Conservation (phyloP, 148 eudicot genomes). For the Nepenthes gracilis region DNA sequence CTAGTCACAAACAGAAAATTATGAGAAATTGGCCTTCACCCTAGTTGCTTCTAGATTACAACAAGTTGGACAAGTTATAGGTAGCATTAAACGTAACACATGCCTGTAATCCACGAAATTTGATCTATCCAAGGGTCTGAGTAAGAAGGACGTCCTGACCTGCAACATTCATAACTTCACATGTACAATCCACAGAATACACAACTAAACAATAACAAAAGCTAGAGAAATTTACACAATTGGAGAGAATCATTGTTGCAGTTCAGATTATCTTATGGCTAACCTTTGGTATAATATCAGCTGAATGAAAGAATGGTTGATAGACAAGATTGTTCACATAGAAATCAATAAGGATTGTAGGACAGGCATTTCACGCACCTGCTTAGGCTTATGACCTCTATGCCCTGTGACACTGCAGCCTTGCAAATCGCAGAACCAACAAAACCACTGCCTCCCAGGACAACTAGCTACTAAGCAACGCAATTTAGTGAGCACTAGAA, state of each 20-base stretch:
- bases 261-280: not conserved
- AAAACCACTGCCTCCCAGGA: conserved; percentile 96
- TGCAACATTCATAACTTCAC: conserved; percentile 17
- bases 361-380: conserved; percentile 30
- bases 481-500: conserved; percentile 7
- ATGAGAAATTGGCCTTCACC: no score
- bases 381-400: conserved; percentile 90
- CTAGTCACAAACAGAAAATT: no score
- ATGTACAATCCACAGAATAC: not conserved
- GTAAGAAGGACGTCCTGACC: conserved; percentile 87
- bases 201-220: not conserved
- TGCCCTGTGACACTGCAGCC: conserved; percentile 90
- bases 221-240: not conserved
- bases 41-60: no score
- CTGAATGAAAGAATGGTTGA: no score
- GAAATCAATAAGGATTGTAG: no score
- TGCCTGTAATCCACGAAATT: conserved; percentile 86
- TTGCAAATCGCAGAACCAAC: conserved; percentile 99
- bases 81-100: conserved; percentile 4
- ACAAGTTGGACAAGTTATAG: not conserved
- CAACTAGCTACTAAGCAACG: conserved; percentile 64
- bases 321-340: no score
- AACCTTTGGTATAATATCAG: no score
- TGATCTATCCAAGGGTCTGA: conserved; percentile 84
- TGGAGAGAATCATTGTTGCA: not conserved